Percentiles rank a stretch among this genome's conserved stretches.
Evolutionary conservation across 495 filamentous ascomycete genomes (phyloP).

Genomic region (Aspergillus nidulans): DNA sequence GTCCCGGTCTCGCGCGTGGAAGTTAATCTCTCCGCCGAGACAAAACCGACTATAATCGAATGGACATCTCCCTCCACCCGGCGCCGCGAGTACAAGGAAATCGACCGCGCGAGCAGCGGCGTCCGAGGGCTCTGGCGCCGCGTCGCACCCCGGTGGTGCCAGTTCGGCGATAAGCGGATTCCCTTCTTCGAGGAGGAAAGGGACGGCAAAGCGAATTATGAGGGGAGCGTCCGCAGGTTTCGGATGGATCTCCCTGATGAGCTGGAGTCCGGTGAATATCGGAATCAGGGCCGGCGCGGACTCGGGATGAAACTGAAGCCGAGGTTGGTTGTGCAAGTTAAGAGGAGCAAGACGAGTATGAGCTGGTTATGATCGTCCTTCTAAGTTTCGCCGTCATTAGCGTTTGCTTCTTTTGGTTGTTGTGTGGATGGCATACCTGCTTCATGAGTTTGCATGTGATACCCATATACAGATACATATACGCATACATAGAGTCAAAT

Average conservation of each 20-base stretch:
- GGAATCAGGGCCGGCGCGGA: too few species aligned
- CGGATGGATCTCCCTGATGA: conserved; percentile 47
- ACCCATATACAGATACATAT: conserved; percentile 1
- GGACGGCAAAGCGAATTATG: conserved; percentile 33
- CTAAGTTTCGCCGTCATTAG: not conserved
- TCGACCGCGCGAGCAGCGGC: conserved; percentile 45
- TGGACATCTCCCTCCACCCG: conserved; percentile 48
- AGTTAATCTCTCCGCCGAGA: conserved; percentile 22
- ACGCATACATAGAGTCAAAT: not conserved
- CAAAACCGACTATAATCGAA: conserved; percentile 44
- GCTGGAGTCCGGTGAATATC: too few species aligned
- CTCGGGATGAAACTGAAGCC: conserved; percentile 13
- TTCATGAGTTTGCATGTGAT: conserved; percentile 5
- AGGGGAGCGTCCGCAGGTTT: conserved; percentile 46
- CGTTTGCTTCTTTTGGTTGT: not conserved
- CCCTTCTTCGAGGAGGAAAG: conserved; percentile 43
- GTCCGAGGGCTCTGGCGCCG: conserved; percentile 43
- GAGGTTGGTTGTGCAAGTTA: conserved; percentile 10
- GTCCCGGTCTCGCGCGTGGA: conserved; percentile 13
- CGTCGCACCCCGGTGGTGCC: conserved; percentile 41
- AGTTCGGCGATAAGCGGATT: conserved; percentile 23
- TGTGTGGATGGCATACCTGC: not conserved
- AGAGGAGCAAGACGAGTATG: not conserved
- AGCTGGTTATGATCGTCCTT: conserved; percentile 1
- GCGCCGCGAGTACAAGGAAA: conserved; percentile 45